Evolutionary conservation across 179 eudicot species (phyloP), one percentile per base, ranked within the genome.

Genomic region (Spergularia azorica): DNA sequence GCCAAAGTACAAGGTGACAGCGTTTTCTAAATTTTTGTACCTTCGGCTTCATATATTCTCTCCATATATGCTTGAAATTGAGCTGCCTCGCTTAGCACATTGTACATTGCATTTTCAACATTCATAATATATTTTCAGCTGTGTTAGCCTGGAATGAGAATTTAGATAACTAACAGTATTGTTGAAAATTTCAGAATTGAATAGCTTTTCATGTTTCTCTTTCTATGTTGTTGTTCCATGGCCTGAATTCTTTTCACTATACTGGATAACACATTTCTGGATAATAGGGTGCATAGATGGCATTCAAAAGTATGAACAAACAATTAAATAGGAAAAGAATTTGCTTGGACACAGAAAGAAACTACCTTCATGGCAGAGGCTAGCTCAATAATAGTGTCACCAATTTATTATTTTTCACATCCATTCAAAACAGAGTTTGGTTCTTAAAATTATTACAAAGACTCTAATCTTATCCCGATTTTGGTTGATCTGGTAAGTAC

Each of bases 371-470:
- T 95, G 36, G 98, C 97, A 70, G 92, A 80, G 50, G 92, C 92
- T 76, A 94, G 90, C 81, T 94, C 98, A 77, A 87, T 90, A 66
- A 94, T 94, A 73, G 92, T 97, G 86, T 94, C 95, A 77, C 98
- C 98, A 76, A 94, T 94, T 79, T 94, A 94, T 79, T 94, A 97
- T 85, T 94, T 94, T 78, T 97, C 98, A 7, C n/a, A 97, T 94
- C 67, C 98, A 97, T 87, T 94, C 92, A 57, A 94, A 94, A 65
- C 97, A 97, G 70, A 94, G 87, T 86, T 94, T 94, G 66, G 98
- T 94, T 85, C 98, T 94, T 8, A 94, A 97, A 75, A 94, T 92
- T 89, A 95, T 94, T 58, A 94, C 98, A 87, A 94, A 94, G 66
- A 94, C 95, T 67, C 98, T 97, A 75, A 94, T 89, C 80, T 90